A percentile compares a stretch with the other conserved stretches of the same genome.
These are phyloP conservation scores for Candida sakaeoensis DNA, from an alignment of 805 yeast genomes.

Conservation along the genomic window DNA sequence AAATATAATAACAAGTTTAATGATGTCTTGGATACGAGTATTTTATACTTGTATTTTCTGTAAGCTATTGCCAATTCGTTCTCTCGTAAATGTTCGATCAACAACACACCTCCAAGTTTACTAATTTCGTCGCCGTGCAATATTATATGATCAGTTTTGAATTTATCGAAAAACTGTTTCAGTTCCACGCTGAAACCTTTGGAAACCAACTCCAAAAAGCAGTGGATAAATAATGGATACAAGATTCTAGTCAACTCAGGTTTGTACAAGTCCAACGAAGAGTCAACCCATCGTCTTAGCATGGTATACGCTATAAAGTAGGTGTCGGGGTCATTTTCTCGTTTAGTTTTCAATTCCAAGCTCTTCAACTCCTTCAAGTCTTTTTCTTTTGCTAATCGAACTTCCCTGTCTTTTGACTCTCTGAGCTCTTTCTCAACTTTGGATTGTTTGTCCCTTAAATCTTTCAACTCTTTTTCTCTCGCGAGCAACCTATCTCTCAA, in stretches of 20 bases:
- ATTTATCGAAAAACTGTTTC: constrained; percentile 70
- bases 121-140: constrained; percentile 77
- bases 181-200: constrained; percentile 62
- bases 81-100: constrained; percentile 77
- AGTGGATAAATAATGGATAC: constrained; percentile 91
- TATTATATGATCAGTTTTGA: constrained; percentile 65
- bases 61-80: constrained; percentile 78
- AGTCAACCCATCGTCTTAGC: constrained; percentile 83
- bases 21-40: constrained; percentile 78
- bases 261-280: constrained; percentile 85
- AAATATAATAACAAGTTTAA: constrained; percentile 81
- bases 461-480: constrained; percentile 32
- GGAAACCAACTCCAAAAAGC: constrained; percentile 73
- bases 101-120: constrained; percentile 66
- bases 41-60: constrained; percentile 65
- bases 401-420: constrained; percentile 36
- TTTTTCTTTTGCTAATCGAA: constrained; percentile 34
- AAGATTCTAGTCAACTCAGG: constrained; percentile 80
- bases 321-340: constrained; percentile 60
- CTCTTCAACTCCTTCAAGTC: constrained; percentile 36
- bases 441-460: constrained; percentile 30
- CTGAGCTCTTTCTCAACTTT: constrained; percentile 35
- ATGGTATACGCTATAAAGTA: constrained; percentile 79
- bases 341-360: constrained; percentile 41
- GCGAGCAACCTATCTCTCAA: constrained; percentile 23